These are phyloP conservation scores for Centaurea solstitialis DNA, from an alignment of 129 eudicot genomes.

Conservation along the genomic window DNA sequence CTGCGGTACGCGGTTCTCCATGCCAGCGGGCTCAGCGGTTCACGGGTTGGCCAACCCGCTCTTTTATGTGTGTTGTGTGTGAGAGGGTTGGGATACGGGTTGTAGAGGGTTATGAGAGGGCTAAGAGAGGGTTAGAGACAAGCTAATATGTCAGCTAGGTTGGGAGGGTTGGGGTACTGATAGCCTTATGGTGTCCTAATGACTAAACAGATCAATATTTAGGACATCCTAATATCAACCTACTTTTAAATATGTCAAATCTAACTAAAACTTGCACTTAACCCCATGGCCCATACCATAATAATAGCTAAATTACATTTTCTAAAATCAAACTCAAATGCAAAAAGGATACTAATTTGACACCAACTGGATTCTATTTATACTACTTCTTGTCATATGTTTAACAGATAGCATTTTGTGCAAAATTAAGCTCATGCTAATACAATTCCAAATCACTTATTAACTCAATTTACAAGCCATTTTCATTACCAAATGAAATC, in stretches of 20 bases:
- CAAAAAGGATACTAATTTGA: neutral
- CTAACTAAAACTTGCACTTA: neutral
- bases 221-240: neutral
- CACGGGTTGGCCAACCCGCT: too few relatives aligned
- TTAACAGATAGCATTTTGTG: neutral
- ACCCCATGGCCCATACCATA: neutral
- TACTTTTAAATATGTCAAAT: neutral
- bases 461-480: neutral
- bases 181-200: neutral
- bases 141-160: too few relatives aligned
- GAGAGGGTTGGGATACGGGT: too few relatives aligned
- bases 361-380: neutral
- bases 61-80: too few relatives aligned
- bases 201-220: neutral
- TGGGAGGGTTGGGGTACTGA: too few relatives aligned
- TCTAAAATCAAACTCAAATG: neutral
- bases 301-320: too few relatives aligned
- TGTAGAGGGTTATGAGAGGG: too few relatives aligned
- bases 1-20: too few relatives aligned
- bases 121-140: too few relatives aligned
- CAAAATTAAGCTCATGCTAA: neutral
- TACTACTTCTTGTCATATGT: neutral
- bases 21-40: too few relatives aligned
- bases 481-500: neutral
- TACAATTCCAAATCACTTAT: neutral